Conservation (phyloP, 2,329 filamentous ascomycete species). For the Camillea tinctor region DNA sequence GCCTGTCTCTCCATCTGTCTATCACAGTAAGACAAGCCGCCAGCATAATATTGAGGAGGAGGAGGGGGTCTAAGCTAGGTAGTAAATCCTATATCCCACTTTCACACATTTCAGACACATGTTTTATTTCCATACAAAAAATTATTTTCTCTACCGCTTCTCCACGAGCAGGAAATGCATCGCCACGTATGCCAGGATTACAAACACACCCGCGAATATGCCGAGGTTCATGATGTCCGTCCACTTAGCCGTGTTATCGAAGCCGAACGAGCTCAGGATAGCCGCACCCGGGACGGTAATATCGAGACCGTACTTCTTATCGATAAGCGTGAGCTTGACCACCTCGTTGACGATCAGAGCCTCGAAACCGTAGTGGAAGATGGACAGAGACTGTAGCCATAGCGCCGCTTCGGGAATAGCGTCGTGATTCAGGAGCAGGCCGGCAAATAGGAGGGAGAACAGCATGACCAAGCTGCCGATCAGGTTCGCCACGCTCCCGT, state of each 20-base stretch:
- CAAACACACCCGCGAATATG: slow-evolving; percentile 78
- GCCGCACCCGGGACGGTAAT: slow-evolving; percentile 94
- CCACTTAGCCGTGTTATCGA: slow-evolving; percentile 85
- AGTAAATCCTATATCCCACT: neutral
- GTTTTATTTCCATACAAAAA: slow-evolving; percentile 1
- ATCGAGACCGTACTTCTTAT: slow-evolving; percentile 93
- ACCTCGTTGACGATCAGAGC: slow-evolving; percentile 97
- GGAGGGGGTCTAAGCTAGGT: neutral
- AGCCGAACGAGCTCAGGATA: slow-evolving; percentile 92
- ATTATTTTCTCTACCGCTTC: slow-evolving; percentile 67
- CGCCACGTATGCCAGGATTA: slow-evolving; percentile 82
- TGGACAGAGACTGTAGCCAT: slow-evolving; percentile 91
- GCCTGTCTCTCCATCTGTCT: neutral
- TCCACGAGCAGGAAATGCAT: slow-evolving; percentile 95
- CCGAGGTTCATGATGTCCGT: slow-evolving; percentile 77
- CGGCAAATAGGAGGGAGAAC: slow-evolving; percentile 92
- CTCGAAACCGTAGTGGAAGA: slow-evolving; percentile 98
- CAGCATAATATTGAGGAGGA: too few relatives aligned
- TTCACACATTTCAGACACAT: slow-evolving; percentile 3
- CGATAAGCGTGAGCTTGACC: slow-evolving; percentile 80
- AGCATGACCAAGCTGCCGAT: slow-evolving; percentile 96
- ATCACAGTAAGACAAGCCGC: neutral
- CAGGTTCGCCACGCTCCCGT: slow-evolving; percentile 86
- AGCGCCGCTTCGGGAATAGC: slow-evolving; percentile 81
- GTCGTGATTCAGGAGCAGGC: slow-evolving; percentile 90